A percentile compares a stretch with the other conserved stretches of the same genome.
Evolutionary conservation across 1,284 basidiomycete genomes (phyloP).

Genomic region (Sanguinoderma infundibulare): DNA sequence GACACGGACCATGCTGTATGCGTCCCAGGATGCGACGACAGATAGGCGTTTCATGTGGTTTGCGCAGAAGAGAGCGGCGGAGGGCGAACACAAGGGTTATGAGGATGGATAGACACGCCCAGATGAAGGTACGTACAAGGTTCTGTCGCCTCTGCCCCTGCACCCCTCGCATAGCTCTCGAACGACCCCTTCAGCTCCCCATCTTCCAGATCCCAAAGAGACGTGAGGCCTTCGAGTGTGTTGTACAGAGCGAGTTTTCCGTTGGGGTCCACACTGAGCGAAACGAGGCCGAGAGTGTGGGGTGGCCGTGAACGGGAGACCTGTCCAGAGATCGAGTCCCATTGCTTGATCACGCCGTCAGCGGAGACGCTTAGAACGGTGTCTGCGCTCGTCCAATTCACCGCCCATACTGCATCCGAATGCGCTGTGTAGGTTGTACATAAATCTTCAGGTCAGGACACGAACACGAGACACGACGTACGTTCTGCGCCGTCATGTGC

Average conservation of each 20-base stretch:
- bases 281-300: constrained; percentile 78
- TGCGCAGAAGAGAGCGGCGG: background rate
- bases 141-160: constrained; percentile 56
- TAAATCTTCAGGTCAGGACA: constrained; percentile 6
- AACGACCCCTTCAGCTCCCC: constrained; percentile 63
- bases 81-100: constrained; percentile 14
- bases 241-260: constrained; percentile 74
- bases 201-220: constrained; percentile 67
- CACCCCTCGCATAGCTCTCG: constrained; percentile 70
- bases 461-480: constrained; percentile 41
- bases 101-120: background rate
- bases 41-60: background rate
- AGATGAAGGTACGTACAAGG: constrained; percentile 58
- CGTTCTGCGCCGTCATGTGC: constrained; percentile 75
- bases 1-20: constrained; percentile 86
- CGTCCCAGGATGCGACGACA: too few relatives aligned
- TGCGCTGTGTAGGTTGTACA: constrained; percentile 58
- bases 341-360: constrained; percentile 76
- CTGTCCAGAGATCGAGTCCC: constrained; percentile 68
- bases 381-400: constrained; percentile 68
- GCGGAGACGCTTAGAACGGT: constrained; percentile 76
- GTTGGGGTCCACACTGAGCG: constrained; percentile 67
- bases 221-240: constrained; percentile 81
- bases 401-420: constrained; percentile 80
- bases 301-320: constrained; percentile 63